Base-by-base conservation (phyloP, 441 rosid genomes). In the Bocquillonia castaneifolia region DNA sequence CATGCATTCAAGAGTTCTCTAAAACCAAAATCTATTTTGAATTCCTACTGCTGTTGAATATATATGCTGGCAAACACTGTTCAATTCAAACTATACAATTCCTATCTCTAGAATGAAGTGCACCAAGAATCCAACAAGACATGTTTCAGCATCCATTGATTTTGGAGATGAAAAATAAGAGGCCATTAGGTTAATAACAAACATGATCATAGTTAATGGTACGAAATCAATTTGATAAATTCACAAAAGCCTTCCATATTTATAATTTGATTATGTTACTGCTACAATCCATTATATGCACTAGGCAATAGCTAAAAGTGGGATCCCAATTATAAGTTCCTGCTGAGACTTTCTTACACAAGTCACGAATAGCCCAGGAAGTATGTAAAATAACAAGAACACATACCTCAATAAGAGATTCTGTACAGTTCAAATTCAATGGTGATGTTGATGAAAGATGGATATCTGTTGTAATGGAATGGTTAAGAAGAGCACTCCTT, bases 381-480 rank as follows among this genome's bases (percentile, higher is more conserved):
- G 63, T 42, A 70, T 44, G 64, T 63, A 34, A 25, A 61, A 47
- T 70, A 53, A 66, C 23, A 71, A 47, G 50, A 58, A 36, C 63
- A 73, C 65, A 56, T 85, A 92, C 99, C 97, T 94, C 97, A 66
- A 87, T 75, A 70, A 91, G 80, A 71, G 97, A 79, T 76, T 90
- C 97, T 47, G 96, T 90, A 55, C 83, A 42, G 76, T 90, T 94
- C 74, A 91, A 75, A 72, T 94, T 87, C 71, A 94, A 96, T 69
- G 85, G 93, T 60, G 75, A 76, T 44, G 83, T 73, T 67, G 96
- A 89, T 37, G 77, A 63, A 55, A 94, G 84, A 77, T 77, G 73
- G 60, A 90, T 73, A 75, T 91, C 90, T 53, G 94, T 89, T 56
- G 80, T 62, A 36, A 82, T 59, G 67, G 88, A 79, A 71, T 76